Conservation (phyloP, 2,329 filamentous ascomycete species). For the Beauveria caledonica region DNA sequence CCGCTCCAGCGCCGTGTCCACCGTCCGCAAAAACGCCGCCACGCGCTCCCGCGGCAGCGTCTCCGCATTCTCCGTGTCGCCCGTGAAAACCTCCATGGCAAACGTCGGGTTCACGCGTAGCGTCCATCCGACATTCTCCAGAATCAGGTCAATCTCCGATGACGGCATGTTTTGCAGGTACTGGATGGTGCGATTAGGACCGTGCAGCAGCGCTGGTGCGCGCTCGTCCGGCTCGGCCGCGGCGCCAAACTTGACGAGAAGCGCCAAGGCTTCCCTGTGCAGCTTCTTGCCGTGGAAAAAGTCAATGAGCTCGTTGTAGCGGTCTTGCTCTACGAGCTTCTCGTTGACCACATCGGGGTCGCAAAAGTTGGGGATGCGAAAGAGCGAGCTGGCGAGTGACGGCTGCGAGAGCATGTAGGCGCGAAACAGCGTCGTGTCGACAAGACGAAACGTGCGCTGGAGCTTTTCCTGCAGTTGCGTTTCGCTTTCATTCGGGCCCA, state of each 20-base stretch:
- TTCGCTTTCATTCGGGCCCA: conserved; percentile 38
- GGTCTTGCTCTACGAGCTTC: conserved; percentile 76
- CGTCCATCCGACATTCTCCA: conserved; percentile 89
- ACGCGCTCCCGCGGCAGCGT: conserved; percentile 72
- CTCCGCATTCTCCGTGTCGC: conserved; percentile 92
- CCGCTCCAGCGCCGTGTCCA: conserved; percentile 65
- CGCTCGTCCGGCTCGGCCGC: conserved; percentile 41
- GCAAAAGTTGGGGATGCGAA: conserved; percentile 94
- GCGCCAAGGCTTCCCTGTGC: conserved; percentile 75
- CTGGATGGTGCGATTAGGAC: conserved; percentile 73
- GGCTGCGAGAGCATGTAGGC: conserved; percentile 91
- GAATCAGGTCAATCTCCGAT: conserved; percentile 79
- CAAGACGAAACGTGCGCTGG: conserved; percentile 67
- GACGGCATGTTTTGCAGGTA: conserved; percentile 88
- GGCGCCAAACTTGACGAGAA: conserved; percentile 74
- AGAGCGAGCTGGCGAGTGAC: conserved; percentile 76
- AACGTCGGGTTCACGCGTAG: conserved; percentile 61
- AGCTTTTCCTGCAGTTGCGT: conserved; percentile 63
- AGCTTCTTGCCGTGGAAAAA: conserved; percentile 94
- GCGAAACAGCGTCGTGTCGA: conserved; percentile 91
- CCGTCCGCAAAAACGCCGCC: conserved; percentile 60
- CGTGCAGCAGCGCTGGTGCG: conserved; percentile 52
- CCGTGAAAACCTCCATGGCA: conserved; percentile 88
- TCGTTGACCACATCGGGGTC: conserved; percentile 93
- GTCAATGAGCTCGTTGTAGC: conserved; percentile 92